Base-by-base conservation (phyloP, 2,329 filamentous ascomycete genomes). In the Aspergillus sergii region DNA sequence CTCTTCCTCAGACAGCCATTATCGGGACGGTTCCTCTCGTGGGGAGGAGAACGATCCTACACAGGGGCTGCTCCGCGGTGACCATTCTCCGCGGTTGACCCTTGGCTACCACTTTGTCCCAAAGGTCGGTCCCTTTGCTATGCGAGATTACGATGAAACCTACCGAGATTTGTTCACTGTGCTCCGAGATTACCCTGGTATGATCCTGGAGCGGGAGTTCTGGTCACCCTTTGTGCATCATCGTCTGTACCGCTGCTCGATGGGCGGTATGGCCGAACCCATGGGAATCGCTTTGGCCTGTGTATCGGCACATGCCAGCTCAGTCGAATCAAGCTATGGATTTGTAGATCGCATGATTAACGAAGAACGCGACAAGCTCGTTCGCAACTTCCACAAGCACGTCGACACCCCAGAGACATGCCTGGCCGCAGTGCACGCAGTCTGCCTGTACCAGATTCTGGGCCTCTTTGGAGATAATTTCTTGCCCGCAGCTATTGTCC, bases 161-260 rank as follows among this genome's bases (percentile, higher is more conserved):
- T 57, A 63, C 32, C 63, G 64, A 21, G 61, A 65, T 4, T 26
- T 67, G 46, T 48, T 64, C 28, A 21, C 34, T 4, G 21, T 60
- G n/a, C 41, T 68, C 16, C 65, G 65, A 26, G 61, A 64, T 11
- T 68, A 64, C 23, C 61, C 65, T 0, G 45, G 59, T 5, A 43
- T 68, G 30, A 60, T 62, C 12, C 59, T 68, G 11, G 61, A 66
- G 14, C 61, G 63, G 14, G 63, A 68, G 8, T 64, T 61, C 50
- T 67, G 58, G 60, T 68, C 66, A 14, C 65, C 66, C 0, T 68
- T 68, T 28, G 41, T 68, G 6, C 66, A 68, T 46, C 65, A 67
- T 26, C 46, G 51, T 16, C 34, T 66, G 30, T 64, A 68, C 21
- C 63, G 63, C 21, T 64, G 60, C 30, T 64, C 66, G 4, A 46